A percentile compares a stretch with the other conserved stretches of the same genome.
These are phyloP conservation scores for Pseudogymnoascus sp. DNA, from an alignment of 2,329 filamentous ascomycete species.

Conservation along the genomic window DNA sequence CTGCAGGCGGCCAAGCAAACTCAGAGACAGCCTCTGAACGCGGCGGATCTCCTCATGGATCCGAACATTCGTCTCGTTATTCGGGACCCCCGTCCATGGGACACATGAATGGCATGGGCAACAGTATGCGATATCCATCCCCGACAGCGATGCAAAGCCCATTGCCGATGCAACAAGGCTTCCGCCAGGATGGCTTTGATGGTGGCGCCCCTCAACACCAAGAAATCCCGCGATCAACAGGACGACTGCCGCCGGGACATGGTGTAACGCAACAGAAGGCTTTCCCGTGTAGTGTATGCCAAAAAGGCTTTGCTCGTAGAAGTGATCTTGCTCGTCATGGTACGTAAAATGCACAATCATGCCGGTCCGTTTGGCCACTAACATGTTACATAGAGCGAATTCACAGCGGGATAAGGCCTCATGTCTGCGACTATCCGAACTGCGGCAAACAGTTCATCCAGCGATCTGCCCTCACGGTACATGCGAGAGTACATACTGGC, in stretches of 20 bases:
- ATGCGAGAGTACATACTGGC: slow-evolving; percentile 90
- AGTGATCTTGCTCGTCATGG: slow-evolving; percentile 93
- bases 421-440: slow-evolving; percentile 80
- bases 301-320: slow-evolving; percentile 83
- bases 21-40: slow-evolving; percentile 28
- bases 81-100: slow-evolving; percentile 26
- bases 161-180: slow-evolving; percentile 28
- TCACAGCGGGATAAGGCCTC: slow-evolving; percentile 82
- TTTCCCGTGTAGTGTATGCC: slow-evolving; percentile 83
- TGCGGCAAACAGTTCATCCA: slow-evolving; percentile 98
- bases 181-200: slow-evolving; percentile 24
- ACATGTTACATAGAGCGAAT: slow-evolving; percentile 64
- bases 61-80: slow-evolving; percentile 28
- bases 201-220: slow-evolving; percentile 24
- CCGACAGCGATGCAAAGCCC: slow-evolving; percentile 28
- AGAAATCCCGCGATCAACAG: slow-evolving; percentile 16
- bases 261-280: slow-evolving; percentile 45
- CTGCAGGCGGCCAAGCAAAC: slow-evolving; percentile 23
- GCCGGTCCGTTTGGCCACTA: not conserved
- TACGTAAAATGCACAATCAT: slow-evolving; percentile 39
- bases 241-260: slow-evolving; percentile 17
- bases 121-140: slow-evolving; percentile 28
- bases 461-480: slow-evolving; percentile 87
- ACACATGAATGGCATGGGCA: slow-evolving; percentile 23
- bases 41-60: slow-evolving; percentile 28